phyloP scores from a whole-genome alignment of 2,329 filamentous ascomycete genomes.

The Pseudogymnoascus destructans region DNA sequence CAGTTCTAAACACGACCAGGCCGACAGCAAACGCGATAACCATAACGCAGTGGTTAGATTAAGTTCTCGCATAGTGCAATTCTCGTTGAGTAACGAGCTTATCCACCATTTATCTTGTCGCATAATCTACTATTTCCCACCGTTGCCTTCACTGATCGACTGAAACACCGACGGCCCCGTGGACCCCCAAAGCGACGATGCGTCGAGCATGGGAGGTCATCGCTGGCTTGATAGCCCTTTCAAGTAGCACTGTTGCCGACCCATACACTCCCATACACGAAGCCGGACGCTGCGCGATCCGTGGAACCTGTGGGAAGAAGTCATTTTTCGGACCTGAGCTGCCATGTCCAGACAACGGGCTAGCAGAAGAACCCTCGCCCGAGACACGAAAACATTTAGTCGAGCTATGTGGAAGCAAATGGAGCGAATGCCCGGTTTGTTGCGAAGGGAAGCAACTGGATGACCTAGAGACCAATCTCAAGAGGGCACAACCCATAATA shows the following conservation, averaged over 20 bases:
- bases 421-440: constrained; percentile 73
- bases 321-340: constrained; percentile 80
- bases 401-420: constrained; percentile 74
- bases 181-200: background rate
- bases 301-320: constrained; percentile 83
- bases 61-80: background rate
- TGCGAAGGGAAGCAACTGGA: constrained; percentile 73
- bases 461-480: constrained; percentile 68
- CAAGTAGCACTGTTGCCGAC: constrained; percentile 17
- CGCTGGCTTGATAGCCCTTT: background rate
- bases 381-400: constrained; percentile 66
- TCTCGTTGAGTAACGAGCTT: background rate
- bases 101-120: background rate
- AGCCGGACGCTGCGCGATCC: constrained; percentile 75
- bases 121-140: background rate
- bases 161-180: background rate
- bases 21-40: background rate
- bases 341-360: constrained; percentile 83
- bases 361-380: constrained; percentile 60
- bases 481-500: constrained; percentile 78
- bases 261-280: constrained; percentile 52
- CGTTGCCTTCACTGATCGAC: background rate
- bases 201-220: background rate
- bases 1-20: background rate
- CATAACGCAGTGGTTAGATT: background rate